These are phyloP conservation scores for Collybia sp. DNA, from an alignment of 768 basidiomycete genomes.

Conservation along the genomic window DNA sequence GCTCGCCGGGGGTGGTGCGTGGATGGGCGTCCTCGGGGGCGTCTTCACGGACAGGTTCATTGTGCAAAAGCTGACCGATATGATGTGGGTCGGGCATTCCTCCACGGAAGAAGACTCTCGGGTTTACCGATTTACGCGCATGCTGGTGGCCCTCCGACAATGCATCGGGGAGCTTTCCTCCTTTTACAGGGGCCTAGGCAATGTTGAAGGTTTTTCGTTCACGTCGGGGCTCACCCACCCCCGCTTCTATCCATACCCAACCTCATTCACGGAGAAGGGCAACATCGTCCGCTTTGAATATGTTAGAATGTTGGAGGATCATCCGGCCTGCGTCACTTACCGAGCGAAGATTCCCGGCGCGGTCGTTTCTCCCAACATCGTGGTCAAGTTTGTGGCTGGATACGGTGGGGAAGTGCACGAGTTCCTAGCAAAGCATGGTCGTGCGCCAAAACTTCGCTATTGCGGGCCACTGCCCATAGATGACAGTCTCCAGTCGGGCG, in stretches of 20 bases:
- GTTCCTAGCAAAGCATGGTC: slow-evolving; percentile 17
- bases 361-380: not conserved
- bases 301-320: slow-evolving; percentile 9
- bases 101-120: slow-evolving; percentile 7
- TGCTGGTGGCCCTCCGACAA: slow-evolving; percentile 13
- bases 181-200: not conserved
- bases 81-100: slow-evolving; percentile 17
- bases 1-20: slow-evolving; percentile 18
- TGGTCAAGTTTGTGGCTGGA: slow-evolving; percentile 31
- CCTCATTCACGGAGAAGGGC: not conserved
- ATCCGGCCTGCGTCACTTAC: slow-evolving; percentile 15
- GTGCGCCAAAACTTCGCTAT: slow-evolving; percentile 27
- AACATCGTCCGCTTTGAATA: slow-evolving; percentile 16
- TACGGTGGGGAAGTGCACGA: slow-evolving; percentile 27
- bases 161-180: not conserved
- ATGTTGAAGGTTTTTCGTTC: not conserved
- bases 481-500: not conserved
- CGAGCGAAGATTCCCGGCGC: slow-evolving; percentile 9
- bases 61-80: slow-evolving; percentile 27
- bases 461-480: slow-evolving; percentile 12
- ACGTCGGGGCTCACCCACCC: not conserved
- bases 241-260: not conserved
- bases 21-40: slow-evolving; percentile 24
- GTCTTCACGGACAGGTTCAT: slow-evolving; percentile 19
- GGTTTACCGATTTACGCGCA: slow-evolving; percentile 8